Conservation (phyloP, 1,284 basidiomycete species). For the Ustanciosporium gigantosporum region DNA sequence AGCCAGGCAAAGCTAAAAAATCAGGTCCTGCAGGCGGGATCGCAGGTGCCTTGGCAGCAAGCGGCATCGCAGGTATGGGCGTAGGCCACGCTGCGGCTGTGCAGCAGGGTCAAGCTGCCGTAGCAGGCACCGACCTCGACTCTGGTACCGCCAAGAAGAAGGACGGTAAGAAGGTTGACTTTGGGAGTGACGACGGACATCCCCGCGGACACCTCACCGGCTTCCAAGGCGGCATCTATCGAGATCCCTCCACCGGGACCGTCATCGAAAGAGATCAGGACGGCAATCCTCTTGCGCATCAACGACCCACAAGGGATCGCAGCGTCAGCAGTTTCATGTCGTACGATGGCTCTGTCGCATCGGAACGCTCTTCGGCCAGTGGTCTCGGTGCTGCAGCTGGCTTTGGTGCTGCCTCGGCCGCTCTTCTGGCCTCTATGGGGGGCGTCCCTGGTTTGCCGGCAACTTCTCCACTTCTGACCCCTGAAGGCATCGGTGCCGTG, state of each 20-base stretch:
- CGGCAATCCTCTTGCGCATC: conserved; percentile 11
- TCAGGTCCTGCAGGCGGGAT: conserved; percentile 32
- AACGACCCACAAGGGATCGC: conserved; percentile 20
- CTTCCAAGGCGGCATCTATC: conserved; percentile 42
- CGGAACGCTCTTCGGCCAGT: conserved; percentile 33
- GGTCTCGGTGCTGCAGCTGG: conserved; percentile 50
- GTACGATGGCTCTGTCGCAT: conserved; percentile 34
- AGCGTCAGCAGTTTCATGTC: conserved; percentile 31
- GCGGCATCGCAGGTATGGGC: conserved; percentile 49
- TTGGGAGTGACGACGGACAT: conserved; percentile 1
- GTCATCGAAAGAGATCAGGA: conserved; percentile 35
- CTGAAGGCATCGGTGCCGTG: conserved; percentile 23
- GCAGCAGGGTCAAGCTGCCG: conserved; percentile 20
- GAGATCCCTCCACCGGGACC: conserved; percentile 41
- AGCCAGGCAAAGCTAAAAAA: conserved; percentile 15
- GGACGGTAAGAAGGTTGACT: conserved; percentile 3
- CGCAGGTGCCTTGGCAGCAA: conserved; percentile 50
- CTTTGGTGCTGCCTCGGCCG: conserved; percentile 40
- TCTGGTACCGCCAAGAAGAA: conserved; percentile 4
- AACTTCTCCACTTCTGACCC: conserved; percentile 30
- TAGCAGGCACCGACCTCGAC: conserved; percentile 8
- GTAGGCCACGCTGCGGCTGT: conserved; percentile 32
- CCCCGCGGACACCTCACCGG: conserved; percentile 11
- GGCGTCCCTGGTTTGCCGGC: conserved; percentile 26
- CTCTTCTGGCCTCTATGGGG: conserved; percentile 38